Evolutionary conservation across 2,329 filamentous ascomycete species (phyloP).

Genomic region (Periglandula ipomoeae): DNA sequence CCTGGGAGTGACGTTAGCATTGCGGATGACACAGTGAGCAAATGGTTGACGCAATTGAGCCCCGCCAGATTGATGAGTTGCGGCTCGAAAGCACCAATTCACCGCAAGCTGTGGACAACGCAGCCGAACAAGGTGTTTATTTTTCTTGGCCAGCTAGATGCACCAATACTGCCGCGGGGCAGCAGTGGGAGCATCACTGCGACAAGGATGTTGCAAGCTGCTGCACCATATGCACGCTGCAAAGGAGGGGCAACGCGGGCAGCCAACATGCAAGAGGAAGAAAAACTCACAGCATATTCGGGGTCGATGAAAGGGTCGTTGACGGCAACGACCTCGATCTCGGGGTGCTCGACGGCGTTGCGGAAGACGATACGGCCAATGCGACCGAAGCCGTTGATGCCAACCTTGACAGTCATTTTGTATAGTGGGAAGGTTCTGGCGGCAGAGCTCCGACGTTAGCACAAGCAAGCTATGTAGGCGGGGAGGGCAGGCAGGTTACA

Average conservation of each 20-base stretch:
- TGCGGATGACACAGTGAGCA: background rate
- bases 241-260: background rate
- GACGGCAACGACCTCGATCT: conserved; percentile 89
- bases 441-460: conserved; percentile 4
- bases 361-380: conserved; percentile 99
- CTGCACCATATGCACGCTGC: background rate
- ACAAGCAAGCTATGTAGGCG: background rate
- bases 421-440: conserved; percentile 9
- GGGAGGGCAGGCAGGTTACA: background rate
- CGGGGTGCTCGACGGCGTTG: conserved; percentile 84
- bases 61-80: background rate
- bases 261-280: background rate
- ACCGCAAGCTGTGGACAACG: background rate
- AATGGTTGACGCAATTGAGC: background rate
- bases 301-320: conserved; percentile 99
- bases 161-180: background rate
- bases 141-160: too few relatives aligned
- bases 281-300: conserved; percentile 80
- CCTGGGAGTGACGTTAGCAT: conserved; percentile 39
- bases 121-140: background rate
- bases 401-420: conserved; percentile 59
- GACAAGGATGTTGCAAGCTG: too few relatives aligned
- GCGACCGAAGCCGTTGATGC: conserved; percentile 99
- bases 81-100: background rate
- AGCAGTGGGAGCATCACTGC: too few relatives aligned